phyloP scores from a whole-genome alignment of 306 rosid genomes.

The Quercus gilva region DNA sequence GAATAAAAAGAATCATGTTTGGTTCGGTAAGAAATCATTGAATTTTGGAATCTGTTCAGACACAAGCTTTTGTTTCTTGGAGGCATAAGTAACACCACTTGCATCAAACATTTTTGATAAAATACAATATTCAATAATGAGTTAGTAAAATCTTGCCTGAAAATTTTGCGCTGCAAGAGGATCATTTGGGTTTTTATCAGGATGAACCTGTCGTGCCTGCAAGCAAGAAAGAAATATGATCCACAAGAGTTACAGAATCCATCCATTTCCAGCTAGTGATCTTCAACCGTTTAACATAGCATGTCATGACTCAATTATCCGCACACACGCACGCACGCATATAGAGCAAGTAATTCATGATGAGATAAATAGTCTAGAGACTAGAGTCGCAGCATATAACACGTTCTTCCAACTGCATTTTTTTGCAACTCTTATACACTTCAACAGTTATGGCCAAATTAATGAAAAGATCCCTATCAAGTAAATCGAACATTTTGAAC shows the following conservation, averaged over 20 bases:
- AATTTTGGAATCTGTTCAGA: not conserved
- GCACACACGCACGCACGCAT: not conserved
- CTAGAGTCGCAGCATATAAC: too few relatives aligned
- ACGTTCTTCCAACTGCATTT: not conserved
- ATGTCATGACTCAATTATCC: not conserved
- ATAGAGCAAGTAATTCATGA: too few relatives aligned
- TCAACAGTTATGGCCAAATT: not conserved
- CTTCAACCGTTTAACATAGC: constrained; percentile 3
- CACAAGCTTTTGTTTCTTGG: not conserved
- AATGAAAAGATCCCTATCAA: not conserved
- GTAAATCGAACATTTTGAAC: not conserved
- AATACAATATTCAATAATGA: not conserved
- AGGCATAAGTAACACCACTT: not conserved
- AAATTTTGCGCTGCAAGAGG: constrained; percentile 96
- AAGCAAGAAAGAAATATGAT: constrained; percentile 20
- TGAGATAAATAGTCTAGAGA: too few relatives aligned
- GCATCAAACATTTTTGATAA: not conserved
- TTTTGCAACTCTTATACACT: not conserved
- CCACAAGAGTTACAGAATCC: not conserved
- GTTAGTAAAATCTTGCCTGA: constrained; percentile 57
- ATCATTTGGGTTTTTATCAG: constrained; percentile 95
- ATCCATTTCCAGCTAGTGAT: constrained; percentile 4
- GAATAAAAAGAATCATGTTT: not conserved
- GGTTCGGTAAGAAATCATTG: not conserved
- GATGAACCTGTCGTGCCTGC: constrained; percentile 99